Conservation (phyloP, 2,329 filamentous ascomycete species). For the Aspergillus persii region DNA sequence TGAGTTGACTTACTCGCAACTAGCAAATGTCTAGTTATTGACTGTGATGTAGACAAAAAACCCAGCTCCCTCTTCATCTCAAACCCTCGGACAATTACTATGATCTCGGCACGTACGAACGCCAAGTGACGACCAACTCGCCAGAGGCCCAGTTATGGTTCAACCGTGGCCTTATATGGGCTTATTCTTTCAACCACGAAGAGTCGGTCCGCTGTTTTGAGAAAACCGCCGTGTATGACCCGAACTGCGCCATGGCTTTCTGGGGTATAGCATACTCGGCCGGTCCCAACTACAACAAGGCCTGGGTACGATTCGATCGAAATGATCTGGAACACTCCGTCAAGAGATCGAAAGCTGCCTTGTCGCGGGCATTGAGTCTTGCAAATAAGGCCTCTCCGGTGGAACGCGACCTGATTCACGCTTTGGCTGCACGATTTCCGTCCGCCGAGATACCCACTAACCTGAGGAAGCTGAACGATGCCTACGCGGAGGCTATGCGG, state of each 20-base stretch:
- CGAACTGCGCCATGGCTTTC: conserved; percentile 32
- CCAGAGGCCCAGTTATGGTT: conserved; percentile 39
- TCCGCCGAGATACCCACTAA: conserved; percentile 48
- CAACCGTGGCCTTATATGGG: conserved; percentile 39
- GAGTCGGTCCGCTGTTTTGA: conserved; percentile 32
- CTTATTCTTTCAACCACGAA: conserved; percentile 38
- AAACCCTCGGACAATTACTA: conserved; percentile 20
- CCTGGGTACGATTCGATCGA: conserved; percentile 67
- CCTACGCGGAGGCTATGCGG: conserved; percentile 60
- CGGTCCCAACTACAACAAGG: conserved; percentile 75
- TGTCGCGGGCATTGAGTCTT: conserved; percentile 39
- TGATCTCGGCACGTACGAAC: conserved; percentile 36
- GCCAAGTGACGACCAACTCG: conserved; percentile 30
- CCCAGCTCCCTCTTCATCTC: neutral
- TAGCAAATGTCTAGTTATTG: neutral
- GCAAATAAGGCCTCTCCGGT: conserved; percentile 40
- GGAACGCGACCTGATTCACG: conserved; percentile 59
- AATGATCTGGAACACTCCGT: conserved; percentile 54
- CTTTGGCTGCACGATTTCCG: conserved; percentile 50
- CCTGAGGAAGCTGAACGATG: conserved; percentile 52
- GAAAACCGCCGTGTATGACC: conserved; percentile 25
- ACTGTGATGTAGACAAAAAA: neutral
- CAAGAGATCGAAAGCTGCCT: conserved; percentile 44
- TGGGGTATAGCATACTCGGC: conserved; percentile 56
- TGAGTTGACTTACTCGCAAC: neutral